Conservation (phyloP, 352 stramenopile species). For the Pythium pectinolyticum region DNA sequence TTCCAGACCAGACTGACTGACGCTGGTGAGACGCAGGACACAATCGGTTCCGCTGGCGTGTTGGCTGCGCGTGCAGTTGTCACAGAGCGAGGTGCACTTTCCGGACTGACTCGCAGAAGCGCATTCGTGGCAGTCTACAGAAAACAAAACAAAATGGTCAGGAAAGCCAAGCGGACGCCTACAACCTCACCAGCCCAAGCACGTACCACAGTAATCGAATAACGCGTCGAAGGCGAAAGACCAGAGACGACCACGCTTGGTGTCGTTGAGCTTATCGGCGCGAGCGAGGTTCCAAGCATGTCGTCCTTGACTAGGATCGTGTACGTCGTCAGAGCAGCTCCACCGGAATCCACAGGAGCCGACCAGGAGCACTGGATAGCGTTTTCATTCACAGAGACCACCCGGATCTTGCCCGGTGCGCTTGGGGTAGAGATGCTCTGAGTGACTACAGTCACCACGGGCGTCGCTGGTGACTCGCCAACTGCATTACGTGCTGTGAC, state of each 20-base stretch:
- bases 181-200: too few species aligned
- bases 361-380: slow-evolving; percentile 39
- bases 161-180: too few species aligned
- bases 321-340: slow-evolving; percentile 38
- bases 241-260: background rate
- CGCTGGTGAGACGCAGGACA: slow-evolving; percentile 33
- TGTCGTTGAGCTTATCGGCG: background rate
- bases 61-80: slow-evolving; percentile 10
- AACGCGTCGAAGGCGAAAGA: slow-evolving; percentile 27
- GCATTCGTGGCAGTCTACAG: slow-evolving; percentile 16
- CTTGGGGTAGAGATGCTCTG: slow-evolving; percentile 29
- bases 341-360: slow-evolving; percentile 37
- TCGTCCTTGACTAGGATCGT: slow-evolving; percentile 17
- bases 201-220: slow-evolving; percentile 51
- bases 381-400: slow-evolving; percentile 34
- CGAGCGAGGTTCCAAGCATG: background rate
- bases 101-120: background rate
- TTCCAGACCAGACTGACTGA: slow-evolving; percentile 46
- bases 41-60: slow-evolving; percentile 16
- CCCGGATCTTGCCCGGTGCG: slow-evolving; percentile 29
- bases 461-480: slow-evolving; percentile 35
- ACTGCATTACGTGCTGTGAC: slow-evolving; percentile 38
- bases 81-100: slow-evolving; percentile 3
- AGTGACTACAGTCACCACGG: slow-evolving; percentile 27
- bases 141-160: background rate